phyloP scores from a whole-genome alignment of 768 basidiomycete species.

The Macrolepiota albuminosa region DNA sequence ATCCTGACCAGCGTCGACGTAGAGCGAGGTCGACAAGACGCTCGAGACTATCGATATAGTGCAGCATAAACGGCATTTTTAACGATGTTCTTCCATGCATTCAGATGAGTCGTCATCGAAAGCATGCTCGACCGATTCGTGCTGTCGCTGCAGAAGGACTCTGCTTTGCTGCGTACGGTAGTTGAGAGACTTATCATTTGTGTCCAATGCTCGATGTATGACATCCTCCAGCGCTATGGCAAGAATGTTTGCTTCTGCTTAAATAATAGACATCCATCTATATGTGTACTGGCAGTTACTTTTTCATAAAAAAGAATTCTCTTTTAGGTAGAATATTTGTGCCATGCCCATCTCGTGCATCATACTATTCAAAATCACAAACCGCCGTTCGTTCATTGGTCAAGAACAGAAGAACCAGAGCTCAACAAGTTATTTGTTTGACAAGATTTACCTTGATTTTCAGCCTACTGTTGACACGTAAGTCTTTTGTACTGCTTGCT shows the following conservation, averaged over 20 bases:
- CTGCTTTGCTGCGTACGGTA: background rate
- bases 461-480: too few relatives aligned
- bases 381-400: too few relatives aligned
- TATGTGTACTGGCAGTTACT: too few relatives aligned
- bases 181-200: background rate
- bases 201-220: background rate
- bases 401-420: too few relatives aligned
- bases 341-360: too few relatives aligned
- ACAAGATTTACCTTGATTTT: too few relatives aligned
- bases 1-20: constrained; percentile 69
- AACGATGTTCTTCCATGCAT: background rate
- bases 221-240: background rate
- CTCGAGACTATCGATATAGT: constrained; percentile 33
- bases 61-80: background rate
- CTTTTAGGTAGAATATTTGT: too few relatives aligned
- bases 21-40: constrained; percentile 54
- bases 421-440: too few relatives aligned
- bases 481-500: too few relatives aligned
- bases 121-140: background rate
- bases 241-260: background rate
- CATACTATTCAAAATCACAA: too few relatives aligned
- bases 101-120: background rate
- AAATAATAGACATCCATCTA: background rate
- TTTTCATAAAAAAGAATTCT: too few relatives aligned
- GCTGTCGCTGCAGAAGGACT: background rate